Evolutionary conservation across 2,329 filamentous ascomycete genomes (phyloP).

Genomic region (Samsoniella hepiali): DNA sequence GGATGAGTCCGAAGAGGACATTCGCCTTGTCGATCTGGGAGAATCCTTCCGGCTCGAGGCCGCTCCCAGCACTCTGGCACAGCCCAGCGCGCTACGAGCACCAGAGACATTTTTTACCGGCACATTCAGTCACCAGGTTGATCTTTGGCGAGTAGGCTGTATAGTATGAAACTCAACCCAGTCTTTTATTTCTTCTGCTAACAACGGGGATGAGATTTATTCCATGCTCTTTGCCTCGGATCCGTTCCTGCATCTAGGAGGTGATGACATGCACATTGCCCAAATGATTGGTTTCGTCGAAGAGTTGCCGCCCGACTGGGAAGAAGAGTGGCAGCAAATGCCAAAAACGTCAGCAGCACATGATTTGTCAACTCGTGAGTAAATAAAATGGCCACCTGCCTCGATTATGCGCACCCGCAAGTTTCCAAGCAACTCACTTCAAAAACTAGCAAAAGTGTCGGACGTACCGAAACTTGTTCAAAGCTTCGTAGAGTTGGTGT

Average conservation of each 20-base stretch:
- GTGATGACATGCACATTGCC: not conserved
- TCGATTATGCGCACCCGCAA: too few relatives aligned
- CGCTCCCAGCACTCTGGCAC: not conserved
- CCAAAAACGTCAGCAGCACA: not conserved
- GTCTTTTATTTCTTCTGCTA: not conserved
- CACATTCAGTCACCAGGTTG: not conserved
- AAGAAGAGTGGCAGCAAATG: not conserved
- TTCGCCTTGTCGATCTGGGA: not conserved
- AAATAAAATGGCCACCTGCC: not conserved
- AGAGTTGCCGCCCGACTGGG: not conserved
- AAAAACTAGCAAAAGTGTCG: too few relatives aligned
- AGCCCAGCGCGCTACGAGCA: not conserved
- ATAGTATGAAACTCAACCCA: not conserved
- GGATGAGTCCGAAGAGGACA: not conserved
- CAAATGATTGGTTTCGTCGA: not conserved
- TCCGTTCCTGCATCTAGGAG: not conserved
- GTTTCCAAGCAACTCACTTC: too few relatives aligned
- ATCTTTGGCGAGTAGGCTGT: not conserved
- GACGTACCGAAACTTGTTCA: too few relatives aligned
- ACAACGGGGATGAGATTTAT: not conserved
- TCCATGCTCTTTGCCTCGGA: not conserved
- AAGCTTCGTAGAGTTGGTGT: not conserved
- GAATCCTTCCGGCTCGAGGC: not conserved
- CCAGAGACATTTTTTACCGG: not conserved
- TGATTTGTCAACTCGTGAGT: not conserved